phyloP scores from a whole-genome alignment of 2,329 filamentous ascomycete genomes.

The Stemphylium lycopersici region DNA sequence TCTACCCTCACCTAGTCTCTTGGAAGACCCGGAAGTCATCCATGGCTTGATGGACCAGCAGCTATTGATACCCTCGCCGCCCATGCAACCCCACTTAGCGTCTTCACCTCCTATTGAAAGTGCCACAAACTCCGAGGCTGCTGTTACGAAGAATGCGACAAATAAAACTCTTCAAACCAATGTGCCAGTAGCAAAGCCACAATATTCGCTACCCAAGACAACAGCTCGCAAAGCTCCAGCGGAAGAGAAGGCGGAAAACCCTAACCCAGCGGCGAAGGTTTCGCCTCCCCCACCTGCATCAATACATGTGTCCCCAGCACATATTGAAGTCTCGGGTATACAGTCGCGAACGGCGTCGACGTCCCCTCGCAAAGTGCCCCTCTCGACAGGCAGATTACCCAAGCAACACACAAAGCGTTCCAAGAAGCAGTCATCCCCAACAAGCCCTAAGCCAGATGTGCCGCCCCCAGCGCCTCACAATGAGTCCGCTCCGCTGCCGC shows the following conservation, averaged over 20 bases:
- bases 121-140: slow-evolving; percentile 1
- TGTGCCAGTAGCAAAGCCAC: neutral
- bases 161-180: neutral
- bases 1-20: slow-evolving; percentile 14
- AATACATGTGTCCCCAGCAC: slow-evolving; percentile 11
- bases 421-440: slow-evolving; percentile 2
- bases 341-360: slow-evolving; percentile 17
- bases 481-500: slow-evolving; percentile 21
- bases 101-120: slow-evolving; percentile 8
- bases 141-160: slow-evolving; percentile 3
- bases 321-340: slow-evolving; percentile 8
- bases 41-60: slow-evolving; percentile 41
- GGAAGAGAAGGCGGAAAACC: slow-evolving; percentile 8
- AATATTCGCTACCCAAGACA: neutral
- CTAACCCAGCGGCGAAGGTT: neutral
- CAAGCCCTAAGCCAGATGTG: neutral
- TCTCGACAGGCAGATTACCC: slow-evolving; percentile 38
- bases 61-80: slow-evolving; percentile 24
- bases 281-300: slow-evolving; percentile 1
- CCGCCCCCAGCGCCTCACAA: slow-evolving; percentile 7
- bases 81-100: slow-evolving; percentile 7
- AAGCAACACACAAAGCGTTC: slow-evolving; percentile 23
- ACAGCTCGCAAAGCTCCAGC: neutral
- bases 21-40: slow-evolving; percentile 35
- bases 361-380: slow-evolving; percentile 20